These are phyloP conservation scores for Auricularia sp. DNA, from an alignment of 768 basidiomycete genomes.

Conservation along the genomic window DNA sequence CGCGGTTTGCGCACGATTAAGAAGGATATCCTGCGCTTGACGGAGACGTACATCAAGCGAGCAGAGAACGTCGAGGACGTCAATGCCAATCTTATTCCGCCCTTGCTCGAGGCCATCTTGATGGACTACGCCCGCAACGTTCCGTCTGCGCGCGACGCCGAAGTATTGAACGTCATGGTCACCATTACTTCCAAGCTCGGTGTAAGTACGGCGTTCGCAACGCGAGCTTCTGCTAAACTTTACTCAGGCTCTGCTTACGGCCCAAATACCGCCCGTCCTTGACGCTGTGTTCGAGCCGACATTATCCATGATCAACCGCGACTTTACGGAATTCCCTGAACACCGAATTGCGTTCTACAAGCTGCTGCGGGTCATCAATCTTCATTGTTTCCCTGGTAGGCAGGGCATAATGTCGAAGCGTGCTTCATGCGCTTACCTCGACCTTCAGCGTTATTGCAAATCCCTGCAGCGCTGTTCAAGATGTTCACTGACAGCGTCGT, in stretches of 20 bases:
- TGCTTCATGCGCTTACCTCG: conserved; percentile 2
- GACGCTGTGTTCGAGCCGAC: conserved; percentile 98
- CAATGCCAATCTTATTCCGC: conserved; percentile 86
- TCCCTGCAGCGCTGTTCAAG: conserved; percentile 92
- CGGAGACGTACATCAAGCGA: conserved; percentile 96
- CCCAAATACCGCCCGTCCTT: conserved; percentile 88
- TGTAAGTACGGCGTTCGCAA: conserved; percentile 37
- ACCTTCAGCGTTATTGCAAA: conserved; percentile 58
- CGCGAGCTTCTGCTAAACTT: not conserved
- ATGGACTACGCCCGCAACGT: conserved; percentile 95
- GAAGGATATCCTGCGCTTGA: conserved; percentile 93
- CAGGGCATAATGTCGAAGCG: not conserved
- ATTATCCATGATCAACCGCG: conserved; percentile 97
- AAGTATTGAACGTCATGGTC: conserved; percentile 94
- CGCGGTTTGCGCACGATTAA: conserved; percentile 91
- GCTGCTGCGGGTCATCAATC: conserved; percentile 82
- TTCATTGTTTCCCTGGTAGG: conserved; percentile 90
- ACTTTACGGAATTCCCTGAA: conserved; percentile 97
- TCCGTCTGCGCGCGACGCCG: conserved; percentile 86
- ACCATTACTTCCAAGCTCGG: conserved; percentile 84
- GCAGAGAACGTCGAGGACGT: conserved; percentile 94
- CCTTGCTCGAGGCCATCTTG: conserved; percentile 91
- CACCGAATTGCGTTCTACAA: conserved; percentile 97
- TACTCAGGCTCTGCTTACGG: conserved; percentile 66
- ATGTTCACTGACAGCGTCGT: conserved; percentile 96